Evolutionary conservation across 2,329 filamentous ascomycete species (phyloP), one percentile per base, ranked within the genome.

Genomic region (Penicillium fuscoglaucum): DNA sequence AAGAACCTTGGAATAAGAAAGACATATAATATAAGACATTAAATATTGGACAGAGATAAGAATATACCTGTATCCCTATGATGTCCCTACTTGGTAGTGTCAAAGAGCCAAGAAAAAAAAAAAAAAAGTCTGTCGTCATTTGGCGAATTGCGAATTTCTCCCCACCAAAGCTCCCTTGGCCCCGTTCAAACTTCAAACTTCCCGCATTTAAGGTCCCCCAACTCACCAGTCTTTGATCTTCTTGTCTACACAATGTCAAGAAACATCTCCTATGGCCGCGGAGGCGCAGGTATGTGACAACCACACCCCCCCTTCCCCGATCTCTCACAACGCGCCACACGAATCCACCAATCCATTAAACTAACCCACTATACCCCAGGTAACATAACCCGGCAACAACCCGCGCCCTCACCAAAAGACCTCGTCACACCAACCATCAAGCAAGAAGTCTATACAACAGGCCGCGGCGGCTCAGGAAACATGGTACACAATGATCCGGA

Each of bases 401-500:
- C 79, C 62, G 64, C 71, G 45, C 68, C 86, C 45, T 76, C 80
- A 31, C 79, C 85, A 51, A 78, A 84, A 63, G 90, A 93, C 70
- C 85, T 96, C 62, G 80, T 88, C 68, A 96, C 92, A 1, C 93
- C 93, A 1, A 89, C 86, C 13, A 85, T 98, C 72, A 96, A 96
- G 79, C 84, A 84, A 47, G 79, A 89, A n/a, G 82, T 90, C 64
- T 92, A 93, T 71, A 96, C 93, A 21, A 97, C 93, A 3, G 93
- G 93, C 57, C 90, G 93, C 52, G 93, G 93, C 56, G 93, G 93
- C 61, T 87, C 85, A 5, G 92, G 92, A 60, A 96, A 96, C 80
- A 96, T 96, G 89, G 87, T 89, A 48, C 87, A 88, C 71, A 86
- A 85, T 62, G 88, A 95, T 67, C 86, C 88, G 4, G 78, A 81